These are phyloP conservation scores for Telfairia occidentalis DNA, from an alignment of 331 rosid species.

Conservation along the genomic window DNA sequence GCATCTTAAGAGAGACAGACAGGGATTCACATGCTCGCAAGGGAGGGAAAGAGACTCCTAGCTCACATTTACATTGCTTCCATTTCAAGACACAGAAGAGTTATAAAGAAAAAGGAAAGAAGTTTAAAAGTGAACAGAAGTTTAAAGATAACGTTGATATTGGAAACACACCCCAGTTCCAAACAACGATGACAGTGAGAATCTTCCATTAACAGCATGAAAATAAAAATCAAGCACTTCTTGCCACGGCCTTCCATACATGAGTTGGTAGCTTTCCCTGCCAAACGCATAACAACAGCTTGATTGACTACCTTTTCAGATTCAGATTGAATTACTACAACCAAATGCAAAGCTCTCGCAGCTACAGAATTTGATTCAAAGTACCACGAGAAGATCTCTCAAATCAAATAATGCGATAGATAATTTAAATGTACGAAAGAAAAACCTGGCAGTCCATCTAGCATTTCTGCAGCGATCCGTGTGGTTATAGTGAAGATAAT, in stretches of 20 bases:
- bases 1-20: neutral
- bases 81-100: neutral
- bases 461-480: slow-evolving; percentile 42
- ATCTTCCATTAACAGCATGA: slow-evolving; percentile 32
- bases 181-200: slow-evolving; percentile 37
- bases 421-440: slow-evolving; percentile 15
- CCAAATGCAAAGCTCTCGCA: neutral
- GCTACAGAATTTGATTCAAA: neutral
- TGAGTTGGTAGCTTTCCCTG: slow-evolving; percentile 64
- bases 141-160: neutral
- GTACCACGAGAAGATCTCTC: neutral
- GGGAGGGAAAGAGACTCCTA: neutral
- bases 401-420: neutral
- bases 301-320: neutral
- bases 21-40: neutral
- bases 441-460: slow-evolving; percentile 75
- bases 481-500: slow-evolving; percentile 54
- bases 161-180: slow-evolving; percentile 24
- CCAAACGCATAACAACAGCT: slow-evolving; percentile 3
- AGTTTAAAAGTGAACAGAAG: neutral
- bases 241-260: slow-evolving; percentile 72
- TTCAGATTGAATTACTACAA: neutral
- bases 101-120: neutral
- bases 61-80: neutral
- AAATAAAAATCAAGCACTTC: slow-evolving; percentile 53